Base-by-base conservation (phyloP, 371 early-diverging fungal species). In the Umbelopsis sp. region DNA sequence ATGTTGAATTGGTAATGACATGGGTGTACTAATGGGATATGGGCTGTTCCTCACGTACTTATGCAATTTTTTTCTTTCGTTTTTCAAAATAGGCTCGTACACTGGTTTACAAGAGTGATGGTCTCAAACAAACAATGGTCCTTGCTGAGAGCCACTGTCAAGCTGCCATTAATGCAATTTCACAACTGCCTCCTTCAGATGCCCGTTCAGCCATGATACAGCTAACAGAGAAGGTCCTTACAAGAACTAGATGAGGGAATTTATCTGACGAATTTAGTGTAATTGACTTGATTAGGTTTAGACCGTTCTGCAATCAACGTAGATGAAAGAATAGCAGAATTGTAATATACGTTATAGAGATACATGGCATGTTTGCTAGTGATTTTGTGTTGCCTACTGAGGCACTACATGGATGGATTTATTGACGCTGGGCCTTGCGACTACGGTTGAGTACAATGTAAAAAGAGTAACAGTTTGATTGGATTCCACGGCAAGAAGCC, bases 191-290 rank as follows among this genome's bases (percentile, higher is more conserved):
- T 14, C 77, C 86, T 38, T 92, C 92, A 0, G 82, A 86, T 38
- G 91, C 93, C 10, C 75, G 88, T 50, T 78, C 88, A 44, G 92
- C 93, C 0, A 70, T 93, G 14, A 75, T 89, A n/a, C 87, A 88
- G 67, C 70, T 90, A 29, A 81, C 88, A 2, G 80, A 86, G 62
- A 89, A 87, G 71, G 72, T 87, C 44, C 66, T 85, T 24, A 78
- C 78, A n/a, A 72, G 80, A 73, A 66, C 57, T 24, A 57, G 57
- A 57, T 57, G 35, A 67, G 22, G 52, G 57, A 57, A 22, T 62
- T 35, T 66, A 46, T 71, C 29, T 50, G n/a, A 22, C 29, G 11
- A 35, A 65, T 68, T 66, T 45, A 70, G 68, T 70, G 65, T 65
- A 44, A 29, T 57, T 66, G 65, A 68, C 69, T 29, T 41, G 41